Conservation (phyloP, 2,329 filamentous ascomycete genomes). For the Akanthomyces dipterigenus region DNA sequence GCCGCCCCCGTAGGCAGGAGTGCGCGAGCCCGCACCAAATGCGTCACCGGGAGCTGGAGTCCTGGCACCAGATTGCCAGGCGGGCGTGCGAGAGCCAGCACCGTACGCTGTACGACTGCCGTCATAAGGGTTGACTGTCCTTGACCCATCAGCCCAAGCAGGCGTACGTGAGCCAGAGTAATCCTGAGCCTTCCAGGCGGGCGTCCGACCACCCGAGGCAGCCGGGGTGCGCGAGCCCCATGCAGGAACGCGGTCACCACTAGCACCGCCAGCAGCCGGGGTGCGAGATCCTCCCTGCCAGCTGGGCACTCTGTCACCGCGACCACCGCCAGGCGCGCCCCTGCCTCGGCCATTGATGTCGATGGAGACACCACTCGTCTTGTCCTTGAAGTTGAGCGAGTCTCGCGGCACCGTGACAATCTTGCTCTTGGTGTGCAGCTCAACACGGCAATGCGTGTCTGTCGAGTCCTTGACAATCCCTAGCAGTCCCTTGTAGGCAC, state of each 20-base stretch:
- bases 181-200: slow-evolving; percentile 52
- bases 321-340: slow-evolving; percentile 38
- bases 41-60: slow-evolving; percentile 56
- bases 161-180: slow-evolving; percentile 57
- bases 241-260: slow-evolving; percentile 65
- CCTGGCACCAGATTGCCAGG: slow-evolving; percentile 71
- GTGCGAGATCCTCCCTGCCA: slow-evolving; percentile 65
- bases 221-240: slow-evolving; percentile 62
- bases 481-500: slow-evolving; percentile 84
- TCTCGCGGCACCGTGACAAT: slow-evolving; percentile 78
- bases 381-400: slow-evolving; percentile 80
- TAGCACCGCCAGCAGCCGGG: slow-evolving; percentile 52
- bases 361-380: slow-evolving; percentile 68
- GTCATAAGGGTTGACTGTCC: slow-evolving; percentile 64
- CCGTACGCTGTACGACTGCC: slow-evolving; percentile 75
- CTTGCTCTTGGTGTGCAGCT: slow-evolving; percentile 92
- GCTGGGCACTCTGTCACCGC: slow-evolving; percentile 40
- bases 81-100: slow-evolving; percentile 62
- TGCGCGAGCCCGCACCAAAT: slow-evolving; percentile 62
- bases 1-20: slow-evolving; percentile 52
- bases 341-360: slow-evolving; percentile 55
- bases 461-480: slow-evolving; percentile 96
- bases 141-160: slow-evolving; percentile 62
- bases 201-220: slow-evolving; percentile 50
- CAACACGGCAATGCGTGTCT: slow-evolving; percentile 77